These are phyloP conservation scores for Pythium grandisporangium DNA, from an alignment of 352 stramenopile genomes.

Conservation along the genomic window DNA sequence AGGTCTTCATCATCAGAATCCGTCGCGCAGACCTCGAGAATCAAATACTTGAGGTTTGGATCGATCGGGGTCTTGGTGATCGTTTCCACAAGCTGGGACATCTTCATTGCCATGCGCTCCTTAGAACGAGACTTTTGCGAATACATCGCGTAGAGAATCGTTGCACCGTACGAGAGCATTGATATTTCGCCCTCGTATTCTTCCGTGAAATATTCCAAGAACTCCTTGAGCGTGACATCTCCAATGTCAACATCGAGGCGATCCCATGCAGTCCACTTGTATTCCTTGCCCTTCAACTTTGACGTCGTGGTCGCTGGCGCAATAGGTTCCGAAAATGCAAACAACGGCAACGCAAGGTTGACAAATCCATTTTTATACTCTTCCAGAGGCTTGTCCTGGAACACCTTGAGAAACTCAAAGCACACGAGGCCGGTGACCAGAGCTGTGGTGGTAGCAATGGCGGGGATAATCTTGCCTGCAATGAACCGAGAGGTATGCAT, in stretches of 20 bases:
- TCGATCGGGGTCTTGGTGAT: slow-evolving; percentile 96
- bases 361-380: slow-evolving; percentile 98
- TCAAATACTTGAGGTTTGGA: slow-evolving; percentile 93
- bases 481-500: slow-evolving; percentile 98
- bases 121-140: slow-evolving; percentile 81
- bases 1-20: slow-evolving; percentile 94
- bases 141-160: slow-evolving; percentile 87
- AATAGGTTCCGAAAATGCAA: slow-evolving; percentile 96
- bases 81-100: slow-evolving; percentile 91
- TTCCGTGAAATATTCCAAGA: slow-evolving; percentile 93
- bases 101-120: slow-evolving; percentile 96
- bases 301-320: slow-evolving; percentile 88
- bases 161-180: slow-evolving; percentile 97
- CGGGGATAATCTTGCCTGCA: slow-evolving; percentile 99
- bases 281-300: slow-evolving; percentile 93
- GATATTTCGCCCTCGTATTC: slow-evolving; percentile 96
- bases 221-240: slow-evolving; percentile 95
- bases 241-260: slow-evolving; percentile 92
- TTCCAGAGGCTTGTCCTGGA: slow-evolving; percentile 87
- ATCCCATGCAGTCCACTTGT: slow-evolving; percentile 98
- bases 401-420: slow-evolving; percentile 97
- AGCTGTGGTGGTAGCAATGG: slow-evolving; percentile 99
- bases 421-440: slow-evolving; percentile 98
- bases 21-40: slow-evolving; percentile 95
- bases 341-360: slow-evolving; percentile 97